phyloP scores from a whole-genome alignment of 2,329 filamentous ascomycete genomes.

The Aspergillus felis region DNA sequence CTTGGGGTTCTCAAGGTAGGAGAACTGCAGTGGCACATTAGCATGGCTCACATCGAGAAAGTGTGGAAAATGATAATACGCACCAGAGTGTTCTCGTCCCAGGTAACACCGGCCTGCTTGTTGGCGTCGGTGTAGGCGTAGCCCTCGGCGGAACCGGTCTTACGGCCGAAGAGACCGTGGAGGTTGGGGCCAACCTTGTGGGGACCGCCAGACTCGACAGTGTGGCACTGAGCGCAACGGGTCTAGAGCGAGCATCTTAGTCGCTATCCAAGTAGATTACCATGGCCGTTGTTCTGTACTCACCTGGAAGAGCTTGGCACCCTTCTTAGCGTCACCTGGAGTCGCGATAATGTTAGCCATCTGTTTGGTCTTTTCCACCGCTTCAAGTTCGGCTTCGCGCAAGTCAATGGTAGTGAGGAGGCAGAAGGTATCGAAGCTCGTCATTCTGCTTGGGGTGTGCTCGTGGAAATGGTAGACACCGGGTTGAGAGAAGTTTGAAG shows the following conservation, averaged over 20 bases:
- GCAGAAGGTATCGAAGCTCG: conserved; percentile 23
- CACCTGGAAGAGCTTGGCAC: conserved; percentile 95
- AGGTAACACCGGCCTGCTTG: conserved; percentile 91
- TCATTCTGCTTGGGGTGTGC: conserved; percentile 15
- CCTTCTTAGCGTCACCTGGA: conserved; percentile 88
- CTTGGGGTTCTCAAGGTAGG: conserved; percentile 99
- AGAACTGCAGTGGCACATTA: conserved; percentile 58
- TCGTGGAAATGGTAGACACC: conserved; percentile 11
- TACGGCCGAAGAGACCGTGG: conserved; percentile 95
- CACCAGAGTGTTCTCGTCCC: conserved; percentile 83
- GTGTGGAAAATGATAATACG: conserved; percentile 23
- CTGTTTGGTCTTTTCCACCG: conserved; percentile 14
- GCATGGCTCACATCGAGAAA: not conserved
- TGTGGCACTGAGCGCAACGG: conserved; percentile 98
- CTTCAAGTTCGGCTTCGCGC: conserved; percentile 21
- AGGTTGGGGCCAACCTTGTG: conserved; percentile 99
- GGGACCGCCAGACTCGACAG: conserved; percentile 78
- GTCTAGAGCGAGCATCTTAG: conserved; percentile 50
- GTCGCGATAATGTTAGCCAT: conserved; percentile 24
- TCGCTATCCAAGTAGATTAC: not conserved
- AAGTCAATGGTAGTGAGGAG: conserved; percentile 18
- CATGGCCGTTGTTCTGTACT: conserved; percentile 8
- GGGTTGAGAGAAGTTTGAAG: not conserved
- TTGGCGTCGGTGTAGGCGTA: conserved; percentile 99
- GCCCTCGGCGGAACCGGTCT: conserved; percentile 85